Evolutionary conservation across 305 asterid species (phyloP).

Genomic region (Petunia hybrid): DNA sequence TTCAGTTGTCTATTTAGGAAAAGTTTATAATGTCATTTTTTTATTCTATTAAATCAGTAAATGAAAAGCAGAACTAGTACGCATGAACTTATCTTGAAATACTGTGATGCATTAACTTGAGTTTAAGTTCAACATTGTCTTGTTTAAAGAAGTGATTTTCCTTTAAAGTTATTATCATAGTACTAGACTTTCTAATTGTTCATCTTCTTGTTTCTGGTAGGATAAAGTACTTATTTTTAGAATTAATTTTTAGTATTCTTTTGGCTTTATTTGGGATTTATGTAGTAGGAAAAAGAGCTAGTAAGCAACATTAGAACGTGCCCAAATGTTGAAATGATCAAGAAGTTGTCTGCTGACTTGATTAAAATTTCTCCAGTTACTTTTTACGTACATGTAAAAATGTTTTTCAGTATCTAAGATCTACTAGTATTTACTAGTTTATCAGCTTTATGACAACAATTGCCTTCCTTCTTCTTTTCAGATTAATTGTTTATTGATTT

Average conservation of each 20-base stretch:
- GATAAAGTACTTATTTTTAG: not conserved
- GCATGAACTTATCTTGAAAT: too few relatives aligned
- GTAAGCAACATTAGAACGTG: not conserved
- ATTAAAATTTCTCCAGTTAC: not conserved
- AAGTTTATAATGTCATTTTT: too few relatives aligned
- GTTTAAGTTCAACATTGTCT: too few relatives aligned
- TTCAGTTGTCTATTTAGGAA: too few relatives aligned
- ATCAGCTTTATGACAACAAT: too few relatives aligned
- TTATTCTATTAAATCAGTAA: too few relatives aligned
- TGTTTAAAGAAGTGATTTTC: too few relatives aligned
- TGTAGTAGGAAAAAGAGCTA: not conserved
- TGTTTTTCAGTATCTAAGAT: not conserved
- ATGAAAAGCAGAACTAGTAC: too few relatives aligned
- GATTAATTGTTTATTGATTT: too few relatives aligned
- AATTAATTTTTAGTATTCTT: not conserved
- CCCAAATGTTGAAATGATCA: not conserved
- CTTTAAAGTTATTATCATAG: not conserved
- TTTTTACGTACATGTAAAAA: not conserved
- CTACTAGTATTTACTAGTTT: not conserved
- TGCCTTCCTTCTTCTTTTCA: too few relatives aligned
- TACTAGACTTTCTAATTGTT: not conserved
- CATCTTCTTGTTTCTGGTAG: slow-evolving; percentile 48
- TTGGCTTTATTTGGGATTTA: not conserved
- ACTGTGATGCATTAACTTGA: too few relatives aligned
- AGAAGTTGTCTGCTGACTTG: not conserved